Percentiles rank a stretch among this genome's conserved stretches.
Conservation (phyloP, 768 basidiomycete species). For the Glaciozyma martinii region DNA sequence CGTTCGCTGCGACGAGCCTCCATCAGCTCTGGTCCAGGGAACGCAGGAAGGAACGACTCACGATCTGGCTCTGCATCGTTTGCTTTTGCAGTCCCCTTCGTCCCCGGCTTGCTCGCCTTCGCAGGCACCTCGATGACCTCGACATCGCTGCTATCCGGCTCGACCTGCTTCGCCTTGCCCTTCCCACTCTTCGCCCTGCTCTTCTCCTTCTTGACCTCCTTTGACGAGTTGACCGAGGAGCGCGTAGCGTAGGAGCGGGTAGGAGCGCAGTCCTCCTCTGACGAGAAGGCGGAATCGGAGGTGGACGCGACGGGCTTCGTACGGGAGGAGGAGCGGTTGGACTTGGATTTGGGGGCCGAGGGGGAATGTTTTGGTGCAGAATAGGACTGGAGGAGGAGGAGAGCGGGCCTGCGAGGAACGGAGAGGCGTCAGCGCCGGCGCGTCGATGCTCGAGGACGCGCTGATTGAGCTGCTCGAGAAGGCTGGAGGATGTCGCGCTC, state of each 20-base stretch:
- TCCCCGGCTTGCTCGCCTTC: not conserved
- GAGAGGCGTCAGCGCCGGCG: no score
- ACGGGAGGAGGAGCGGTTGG: no score
- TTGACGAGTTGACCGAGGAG: not conserved
- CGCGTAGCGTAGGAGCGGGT: not conserved
- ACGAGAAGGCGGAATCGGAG: not conserved
- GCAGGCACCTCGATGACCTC: no score
- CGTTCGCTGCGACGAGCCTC: constrained; percentile 4
- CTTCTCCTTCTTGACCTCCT: not conserved
- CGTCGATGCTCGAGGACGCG: no score
- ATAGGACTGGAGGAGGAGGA: no score
- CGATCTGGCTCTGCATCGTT: constrained; percentile 6
- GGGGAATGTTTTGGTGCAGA: no score
- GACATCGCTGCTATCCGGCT: no score
- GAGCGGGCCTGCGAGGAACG: no score
- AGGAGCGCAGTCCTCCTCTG: not conserved
- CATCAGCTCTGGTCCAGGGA: not conserved
- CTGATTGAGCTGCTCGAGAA: no score
- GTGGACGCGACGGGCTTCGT: constrained; percentile 5
- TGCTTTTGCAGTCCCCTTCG: not conserved
- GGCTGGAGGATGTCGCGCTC: no score
- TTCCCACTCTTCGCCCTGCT: not conserved
- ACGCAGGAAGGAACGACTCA: not conserved
- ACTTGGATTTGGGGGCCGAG: no score
- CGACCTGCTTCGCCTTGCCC: not conserved